Percentiles rank a stretch among this genome's conserved stretches.
Conservation (phyloP, 2,329 filamentous ascomycete species). For the Teratosphaeria pseudoeucalypti region DNA sequence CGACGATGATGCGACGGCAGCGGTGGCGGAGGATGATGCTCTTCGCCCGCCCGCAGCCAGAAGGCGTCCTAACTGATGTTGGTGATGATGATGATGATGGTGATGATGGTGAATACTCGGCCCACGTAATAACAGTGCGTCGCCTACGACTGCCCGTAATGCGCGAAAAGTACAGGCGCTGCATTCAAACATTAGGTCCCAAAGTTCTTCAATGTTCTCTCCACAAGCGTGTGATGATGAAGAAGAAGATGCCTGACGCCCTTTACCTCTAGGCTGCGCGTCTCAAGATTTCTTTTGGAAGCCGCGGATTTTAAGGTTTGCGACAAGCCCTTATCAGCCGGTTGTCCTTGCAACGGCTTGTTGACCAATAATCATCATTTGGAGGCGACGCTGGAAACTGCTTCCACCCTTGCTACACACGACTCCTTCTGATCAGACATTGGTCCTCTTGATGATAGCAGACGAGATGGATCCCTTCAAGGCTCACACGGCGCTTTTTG, state of each 20-base stretch:
- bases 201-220: no score
- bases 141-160: conserved; percentile 30
- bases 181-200: conserved; percentile 32
- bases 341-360: background rate
- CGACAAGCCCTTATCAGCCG: conserved; percentile 1
- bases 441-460: background rate
- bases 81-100: background rate
- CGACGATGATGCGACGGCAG: no score
- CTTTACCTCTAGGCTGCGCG: background rate
- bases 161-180: conserved; percentile 34
- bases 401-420: background rate
- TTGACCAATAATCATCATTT: background rate
- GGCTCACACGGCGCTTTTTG: conserved; percentile 52
- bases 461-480: conserved; percentile 14
- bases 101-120: conserved; percentile 1
- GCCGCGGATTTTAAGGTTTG: background rate
- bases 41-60: conserved; percentile 12
- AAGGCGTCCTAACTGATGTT: conserved; percentile 4
- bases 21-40: conserved; percentile 1
- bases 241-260: background rate
- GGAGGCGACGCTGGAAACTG: background rate
- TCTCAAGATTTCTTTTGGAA: background rate
- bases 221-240: no score
- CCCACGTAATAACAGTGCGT: conserved; percentile 11
- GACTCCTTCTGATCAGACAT: background rate